Conservation (phyloP, 345 rosid genomes). For the Iberis pinnata region DNA sequence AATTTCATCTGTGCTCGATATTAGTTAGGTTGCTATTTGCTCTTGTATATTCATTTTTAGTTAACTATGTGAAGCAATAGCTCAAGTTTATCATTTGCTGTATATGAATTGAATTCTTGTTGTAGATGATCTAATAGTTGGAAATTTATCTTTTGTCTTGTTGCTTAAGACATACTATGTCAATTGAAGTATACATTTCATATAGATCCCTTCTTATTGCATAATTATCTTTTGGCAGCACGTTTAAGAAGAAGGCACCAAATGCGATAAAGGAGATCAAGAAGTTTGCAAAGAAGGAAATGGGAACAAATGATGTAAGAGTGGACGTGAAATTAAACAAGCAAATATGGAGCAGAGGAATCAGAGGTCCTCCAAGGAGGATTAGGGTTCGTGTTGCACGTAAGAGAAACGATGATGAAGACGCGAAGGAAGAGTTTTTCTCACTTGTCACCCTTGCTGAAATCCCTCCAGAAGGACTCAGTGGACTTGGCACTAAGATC, state of each 20-base stretch:
- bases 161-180: too few relatives aligned
- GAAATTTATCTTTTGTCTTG: too few relatives aligned
- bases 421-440: constrained; percentile 78
- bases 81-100: too few relatives aligned
- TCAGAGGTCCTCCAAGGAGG: constrained; percentile 73
- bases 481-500: constrained; percentile 59
- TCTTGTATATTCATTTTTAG: too few relatives aligned
- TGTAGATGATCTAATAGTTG: too few relatives aligned
- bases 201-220: too few relatives aligned
- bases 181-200: too few relatives aligned
- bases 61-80: too few relatives aligned
- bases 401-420: constrained; percentile 78
- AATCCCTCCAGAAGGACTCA: constrained; percentile 49
- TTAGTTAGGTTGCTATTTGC: too few relatives aligned
- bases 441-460: constrained; percentile 61
- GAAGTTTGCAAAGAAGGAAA: constrained; percentile 72
- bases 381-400: constrained; percentile 64
- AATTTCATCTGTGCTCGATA: too few relatives aligned
- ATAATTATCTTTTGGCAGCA: constrained; percentile 40
- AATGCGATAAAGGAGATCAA: constrained; percentile 78
- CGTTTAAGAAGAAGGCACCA: constrained; percentile 90
- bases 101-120: too few relatives aligned
- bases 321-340: constrained; percentile 83
- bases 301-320: constrained; percentile 61
- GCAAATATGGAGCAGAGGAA: constrained; percentile 75